Conservation (phyloP, 1,284 basidiomycete genomes). For the Ceratobasidium sp. region DNA sequence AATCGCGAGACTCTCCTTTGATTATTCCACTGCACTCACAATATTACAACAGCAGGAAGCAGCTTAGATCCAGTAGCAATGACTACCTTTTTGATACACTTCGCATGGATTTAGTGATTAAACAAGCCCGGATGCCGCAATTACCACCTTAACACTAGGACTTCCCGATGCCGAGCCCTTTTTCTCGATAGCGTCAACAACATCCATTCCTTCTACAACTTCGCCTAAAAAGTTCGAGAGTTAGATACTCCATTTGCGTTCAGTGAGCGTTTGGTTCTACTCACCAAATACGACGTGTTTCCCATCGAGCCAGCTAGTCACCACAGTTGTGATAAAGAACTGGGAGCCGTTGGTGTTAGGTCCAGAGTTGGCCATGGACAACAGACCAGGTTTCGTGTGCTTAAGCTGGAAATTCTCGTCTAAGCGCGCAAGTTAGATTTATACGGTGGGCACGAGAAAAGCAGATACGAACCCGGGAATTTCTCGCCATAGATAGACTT, state of each 20-base stretch:
- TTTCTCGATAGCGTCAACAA: conserved; percentile 49
- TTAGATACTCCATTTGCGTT: neutral
- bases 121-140: conserved; percentile 6
- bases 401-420: conserved; percentile 58
- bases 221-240: conserved; percentile 44
- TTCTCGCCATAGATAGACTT: conserved; percentile 93
- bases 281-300: conserved; percentile 57
- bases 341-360: conserved; percentile 61
- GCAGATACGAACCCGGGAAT: conserved; percentile 66
- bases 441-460: neutral
- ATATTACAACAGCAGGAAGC: conserved; percentile 5
- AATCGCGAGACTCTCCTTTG: no score
- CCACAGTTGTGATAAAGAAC: conserved; percentile 62
- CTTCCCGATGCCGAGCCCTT: conserved; percentile 20
- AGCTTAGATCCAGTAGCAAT: neutral
- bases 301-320: conserved; percentile 53
- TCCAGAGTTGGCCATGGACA: conserved; percentile 70
- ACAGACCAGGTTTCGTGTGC: conserved; percentile 61
- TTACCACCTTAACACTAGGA: neutral
- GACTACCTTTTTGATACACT: neutral
- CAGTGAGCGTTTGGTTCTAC: neutral
- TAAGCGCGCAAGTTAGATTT: neutral
- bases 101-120: neutral
- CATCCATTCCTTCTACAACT: conserved; percentile 57
- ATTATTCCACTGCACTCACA: neutral